Evolutionary conservation across 1,139 yeast genomes (phyloP), one percentile per base, ranked within the genome.

Genomic region (Taiozyma onychis): DNA sequence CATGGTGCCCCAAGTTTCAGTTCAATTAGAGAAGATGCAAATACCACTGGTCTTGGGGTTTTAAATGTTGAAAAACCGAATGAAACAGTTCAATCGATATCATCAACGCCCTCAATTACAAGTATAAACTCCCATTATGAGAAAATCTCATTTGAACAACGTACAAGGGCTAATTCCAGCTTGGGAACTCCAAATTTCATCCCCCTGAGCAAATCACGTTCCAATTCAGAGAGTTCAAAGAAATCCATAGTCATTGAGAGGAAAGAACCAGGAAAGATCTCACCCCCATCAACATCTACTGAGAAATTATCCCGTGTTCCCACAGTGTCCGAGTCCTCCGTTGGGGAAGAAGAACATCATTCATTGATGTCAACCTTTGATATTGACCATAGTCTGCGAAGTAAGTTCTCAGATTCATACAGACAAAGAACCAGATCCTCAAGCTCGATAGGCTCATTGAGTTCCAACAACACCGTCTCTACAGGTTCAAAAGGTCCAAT

Each of bases 101-200:
- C 54, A 8, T 59, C 63, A 14, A 57, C 57, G 43, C 61, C 63
- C 21, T 57, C 61, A 11, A 57, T 58, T 56, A 45, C 62, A 7
- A 52, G 58, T 41, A 41, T 58, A 21, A 54, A 46, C 39, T 55
- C 48, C n/a, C 16, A 56, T 24, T 57, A 51, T 1, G 55, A 44
- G 41, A 53, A 50, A 14, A 52, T 57, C n/a, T 54, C 59, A 13
- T 28, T 37, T 1, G 56, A 52, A 22, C 21, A 49, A 6, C 49
- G 58, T 7, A 52, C 57, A 14, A 49, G 58, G 21, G 52, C 57
- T 3, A 51, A 53, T 18, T 54, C 57, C 21, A 39, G 51, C 6
- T 43, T 48, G n/a, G 46, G 39, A 14, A 44, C 47, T 4, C 45
- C 52, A 21, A 52, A 43, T 34, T 54, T 54, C 41, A 48, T 54